Evolutionary conservation across 2,329 filamentous ascomycete species (phyloP).

Genomic region (Dendrostoma leiphaemia): DNA sequence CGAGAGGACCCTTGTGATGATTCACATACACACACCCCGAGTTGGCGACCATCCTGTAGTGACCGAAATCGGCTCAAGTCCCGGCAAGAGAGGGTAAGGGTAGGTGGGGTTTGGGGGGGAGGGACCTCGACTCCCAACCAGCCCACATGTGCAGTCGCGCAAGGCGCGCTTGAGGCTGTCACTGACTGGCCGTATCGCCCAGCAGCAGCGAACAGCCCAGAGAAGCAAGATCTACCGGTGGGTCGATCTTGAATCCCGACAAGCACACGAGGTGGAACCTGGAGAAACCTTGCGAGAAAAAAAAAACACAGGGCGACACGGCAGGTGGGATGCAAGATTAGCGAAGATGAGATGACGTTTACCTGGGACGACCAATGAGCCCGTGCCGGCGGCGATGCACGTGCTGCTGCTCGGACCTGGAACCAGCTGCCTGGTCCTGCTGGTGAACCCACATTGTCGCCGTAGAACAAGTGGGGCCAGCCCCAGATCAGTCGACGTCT

Average conservation of each 20-base stretch:
- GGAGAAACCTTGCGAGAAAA: background rate
- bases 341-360: background rate
- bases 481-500: background rate
- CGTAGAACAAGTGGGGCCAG: too few species aligned
- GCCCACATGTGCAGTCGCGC: background rate
- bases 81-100: background rate
- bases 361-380: background rate
- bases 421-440: too few species aligned
- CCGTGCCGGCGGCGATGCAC: too few species aligned
- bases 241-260: too few species aligned
- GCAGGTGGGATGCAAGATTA: background rate
- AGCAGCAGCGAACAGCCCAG: too few species aligned
- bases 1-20: background rate
- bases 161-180: conserved; percentile 1
- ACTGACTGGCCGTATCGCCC: background rate
- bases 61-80: conserved; percentile 3
- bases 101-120: background rate
- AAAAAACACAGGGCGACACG: background rate
- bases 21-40: too few species aligned
- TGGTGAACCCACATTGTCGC: too few species aligned
- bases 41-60: too few species aligned
- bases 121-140: too few species aligned
- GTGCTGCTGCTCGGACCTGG: too few species aligned
- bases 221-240: too few species aligned
- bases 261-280: too few species aligned